A percentile compares a stretch with the other conserved stretches of the same genome.
phyloP scores from a whole-genome alignment of 108 stramenopile species.

The Discostella stelligeroides region DNA sequence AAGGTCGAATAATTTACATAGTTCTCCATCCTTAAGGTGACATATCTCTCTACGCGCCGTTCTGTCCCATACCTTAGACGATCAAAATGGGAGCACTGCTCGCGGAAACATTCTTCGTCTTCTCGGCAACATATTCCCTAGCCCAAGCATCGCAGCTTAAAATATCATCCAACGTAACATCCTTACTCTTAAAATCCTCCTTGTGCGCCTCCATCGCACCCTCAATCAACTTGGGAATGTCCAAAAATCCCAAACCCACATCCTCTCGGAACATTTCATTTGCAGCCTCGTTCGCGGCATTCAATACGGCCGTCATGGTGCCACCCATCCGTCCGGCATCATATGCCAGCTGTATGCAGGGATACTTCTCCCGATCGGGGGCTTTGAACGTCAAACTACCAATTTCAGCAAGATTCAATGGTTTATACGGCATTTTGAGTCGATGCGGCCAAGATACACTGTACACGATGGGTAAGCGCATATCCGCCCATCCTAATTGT shows the following conservation, averaged over 20 bases:
- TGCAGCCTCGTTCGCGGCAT: conserved; percentile 96
- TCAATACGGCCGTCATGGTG: conserved; percentile 96
- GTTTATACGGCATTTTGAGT: conserved; percentile 91
- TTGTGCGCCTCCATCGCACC: conserved; percentile 95
- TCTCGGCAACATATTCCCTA: conserved; percentile 71
- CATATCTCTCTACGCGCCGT: too few relatives aligned
- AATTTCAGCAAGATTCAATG: conserved; percentile 83
- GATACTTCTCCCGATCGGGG: conserved; percentile 94
- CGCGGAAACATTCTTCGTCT: conserved; percentile 49
- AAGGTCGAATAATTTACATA: too few relatives aligned
- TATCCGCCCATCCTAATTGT: conserved; percentile 97
- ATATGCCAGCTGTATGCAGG: conserved; percentile 93
- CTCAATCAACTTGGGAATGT: conserved; percentile 93
- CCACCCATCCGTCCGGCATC: conserved; percentile 91
- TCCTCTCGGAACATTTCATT: conserved; percentile 95
- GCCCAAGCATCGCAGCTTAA: conserved; percentile 92
- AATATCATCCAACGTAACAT: conserved; percentile 92
- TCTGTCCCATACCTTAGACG: too few relatives aligned
- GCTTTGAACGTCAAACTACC: conserved; percentile 82
- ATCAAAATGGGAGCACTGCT: too few relatives aligned
- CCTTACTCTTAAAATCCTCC: conserved; percentile 79
- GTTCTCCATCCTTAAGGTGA: too few relatives aligned
- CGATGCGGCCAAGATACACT: conserved; percentile 96
- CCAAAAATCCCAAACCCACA: conserved; percentile 87
- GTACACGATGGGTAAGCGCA: conserved; percentile 96